Conservation (phyloP, 2,329 filamentous ascomycete species). For the Aaosphaeria arxii region DNA sequence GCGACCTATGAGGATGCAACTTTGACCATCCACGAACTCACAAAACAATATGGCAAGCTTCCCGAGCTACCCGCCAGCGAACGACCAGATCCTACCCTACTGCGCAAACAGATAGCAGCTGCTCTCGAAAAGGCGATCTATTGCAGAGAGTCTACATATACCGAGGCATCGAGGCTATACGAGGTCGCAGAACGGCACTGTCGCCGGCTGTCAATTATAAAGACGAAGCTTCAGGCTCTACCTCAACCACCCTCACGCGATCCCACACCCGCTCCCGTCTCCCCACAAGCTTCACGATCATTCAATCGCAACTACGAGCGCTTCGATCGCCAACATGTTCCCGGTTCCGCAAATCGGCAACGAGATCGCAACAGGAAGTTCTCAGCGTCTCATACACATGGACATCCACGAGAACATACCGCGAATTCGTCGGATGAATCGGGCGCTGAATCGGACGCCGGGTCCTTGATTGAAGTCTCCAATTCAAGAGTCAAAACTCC, state of each 20-base stretch:
- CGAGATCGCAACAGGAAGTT: conserved; percentile 20
- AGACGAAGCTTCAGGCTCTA: conserved; percentile 59
- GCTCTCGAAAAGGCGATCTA: conserved; percentile 54
- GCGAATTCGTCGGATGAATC: conserved; percentile 13
- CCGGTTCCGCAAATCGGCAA: conserved; percentile 14
- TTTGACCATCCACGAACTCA: conserved; percentile 46
- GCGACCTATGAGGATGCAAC: conserved; percentile 42
- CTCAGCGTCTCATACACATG: conserved; percentile 10
- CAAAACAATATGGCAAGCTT: conserved; percentile 48
- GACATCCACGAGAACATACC: conserved; percentile 11
- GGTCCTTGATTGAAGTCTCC: conserved; percentile 15
- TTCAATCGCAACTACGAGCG: conserved; percentile 21
- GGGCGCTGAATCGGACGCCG: conserved; percentile 13
- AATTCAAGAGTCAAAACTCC: conserved; percentile 26
- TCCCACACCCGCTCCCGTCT: conserved; percentile 51
- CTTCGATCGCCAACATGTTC: conserved; percentile 21
- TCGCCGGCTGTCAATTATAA: conserved; percentile 57
- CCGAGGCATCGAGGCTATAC: conserved; percentile 55
- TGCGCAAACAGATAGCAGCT: conserved; percentile 57
- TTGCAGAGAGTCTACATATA: conserved; percentile 54
- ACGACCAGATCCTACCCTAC: conserved; percentile 49
- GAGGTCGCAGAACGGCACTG: conserved; percentile 58
- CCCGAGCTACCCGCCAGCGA: conserved; percentile 48
- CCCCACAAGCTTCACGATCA: conserved; percentile 42
- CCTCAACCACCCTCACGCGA: conserved; percentile 60